Conservation (phyloP, 1,284 basidiomycete species). For the Lentinula novae-zelandiae region DNA sequence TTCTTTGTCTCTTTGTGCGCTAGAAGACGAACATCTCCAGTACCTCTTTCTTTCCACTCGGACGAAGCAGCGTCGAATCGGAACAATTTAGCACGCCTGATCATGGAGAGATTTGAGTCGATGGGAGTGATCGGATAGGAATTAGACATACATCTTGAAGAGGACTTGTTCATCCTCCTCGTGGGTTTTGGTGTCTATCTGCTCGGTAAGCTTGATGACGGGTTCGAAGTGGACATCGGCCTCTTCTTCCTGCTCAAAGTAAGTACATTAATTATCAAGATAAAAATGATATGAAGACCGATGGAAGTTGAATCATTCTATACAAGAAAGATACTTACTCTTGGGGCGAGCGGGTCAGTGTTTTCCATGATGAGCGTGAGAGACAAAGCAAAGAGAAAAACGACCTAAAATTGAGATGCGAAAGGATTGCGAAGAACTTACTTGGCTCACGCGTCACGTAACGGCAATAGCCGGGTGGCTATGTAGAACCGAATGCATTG, state of each 20-base stretch:
- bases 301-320: neutral
- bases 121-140: conserved; percentile 25
- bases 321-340: conserved; percentile 42
- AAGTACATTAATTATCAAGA: conserved; percentile 5
- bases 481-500: neutral
- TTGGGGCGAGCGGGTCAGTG: conserved; percentile 63
- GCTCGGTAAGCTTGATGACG: conserved; percentile 94
- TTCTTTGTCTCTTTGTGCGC: conserved; percentile 89
- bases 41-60: conserved; percentile 98
- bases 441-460: neutral
- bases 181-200: conserved; percentile 91
- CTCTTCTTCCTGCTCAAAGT: conserved; percentile 68
- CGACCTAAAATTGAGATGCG: conserved; percentile 6
- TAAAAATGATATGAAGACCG: conserved; percentile 3
- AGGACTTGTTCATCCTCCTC: conserved; percentile 93
- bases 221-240: conserved; percentile 93
- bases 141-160: conserved; percentile 88
- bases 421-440: neutral
- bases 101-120: conserved; percentile 8
- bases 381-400: conserved; percentile 27
- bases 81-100: conserved; percentile 97
- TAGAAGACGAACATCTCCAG: conserved; percentile 88
- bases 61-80: conserved; percentile 79
- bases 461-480: conserved; percentile 21
- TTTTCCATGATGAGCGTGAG: conserved; percentile 48